phyloP scores from a whole-genome alignment of 1,139 yeast genomes.

The Arxiozyma telluris region DNA sequence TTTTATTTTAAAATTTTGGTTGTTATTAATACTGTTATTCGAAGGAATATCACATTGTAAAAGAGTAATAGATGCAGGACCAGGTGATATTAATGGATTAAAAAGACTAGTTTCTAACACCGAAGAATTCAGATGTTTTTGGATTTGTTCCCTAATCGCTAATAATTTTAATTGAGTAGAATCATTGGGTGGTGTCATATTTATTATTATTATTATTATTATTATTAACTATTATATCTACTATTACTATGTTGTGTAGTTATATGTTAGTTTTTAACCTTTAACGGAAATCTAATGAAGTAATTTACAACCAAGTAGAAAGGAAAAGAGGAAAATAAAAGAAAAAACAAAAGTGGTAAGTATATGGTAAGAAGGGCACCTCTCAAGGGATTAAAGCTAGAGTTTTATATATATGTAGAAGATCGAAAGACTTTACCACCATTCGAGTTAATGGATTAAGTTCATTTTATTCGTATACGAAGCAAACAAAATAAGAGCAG shows the following conservation, averaged over 20 bases:
- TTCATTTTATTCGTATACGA: too few species aligned
- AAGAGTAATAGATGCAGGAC: constrained; percentile 22
- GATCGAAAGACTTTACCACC: neutral
- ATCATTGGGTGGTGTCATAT: constrained; percentile 6
- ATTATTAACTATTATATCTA: neutral
- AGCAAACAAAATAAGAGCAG: neutral
- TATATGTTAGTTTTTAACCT: too few species aligned
- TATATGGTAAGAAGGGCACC: too few species aligned
- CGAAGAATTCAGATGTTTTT: constrained; percentile 8
- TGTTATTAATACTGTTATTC: constrained; percentile 8
- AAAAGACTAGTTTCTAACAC: constrained; percentile 11
- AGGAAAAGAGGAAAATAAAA: too few species aligned
- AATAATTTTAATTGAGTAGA: constrained; percentile 6
- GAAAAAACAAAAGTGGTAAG: too few species aligned
- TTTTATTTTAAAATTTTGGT: neutral
- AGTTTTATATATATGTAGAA: neutral
- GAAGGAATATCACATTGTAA: neutral
- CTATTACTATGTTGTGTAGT: too few species aligned
- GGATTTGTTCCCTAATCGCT: constrained; percentile 11
- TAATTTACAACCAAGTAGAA: too few species aligned
- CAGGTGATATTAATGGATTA: constrained; percentile 20
- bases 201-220: neutral
- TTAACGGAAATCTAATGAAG: too few species aligned
- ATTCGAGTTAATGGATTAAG: neutral
- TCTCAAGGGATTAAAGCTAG: too few species aligned